Evolutionary conservation across 495 filamentous ascomycete genomes (phyloP).

Genomic region (Aspergillus avenaceus): DNA sequence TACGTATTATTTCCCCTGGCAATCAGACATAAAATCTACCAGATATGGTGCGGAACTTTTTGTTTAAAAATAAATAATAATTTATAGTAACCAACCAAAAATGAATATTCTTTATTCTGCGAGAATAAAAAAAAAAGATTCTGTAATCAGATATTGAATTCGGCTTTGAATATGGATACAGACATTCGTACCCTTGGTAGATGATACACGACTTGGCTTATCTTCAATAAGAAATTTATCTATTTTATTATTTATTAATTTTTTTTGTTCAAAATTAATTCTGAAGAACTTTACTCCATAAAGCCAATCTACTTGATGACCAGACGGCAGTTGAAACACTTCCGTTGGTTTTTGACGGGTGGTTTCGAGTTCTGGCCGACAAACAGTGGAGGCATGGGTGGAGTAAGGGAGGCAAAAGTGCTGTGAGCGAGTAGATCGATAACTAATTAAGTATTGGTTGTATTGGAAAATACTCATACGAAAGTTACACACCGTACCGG

Average conservation of each 20-base stretch:
- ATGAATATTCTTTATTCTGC: too few species aligned
- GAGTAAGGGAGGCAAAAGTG: constrained; percentile 1
- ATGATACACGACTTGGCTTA: too few species aligned
- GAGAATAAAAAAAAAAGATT: too few species aligned
- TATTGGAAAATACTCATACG: not conserved
- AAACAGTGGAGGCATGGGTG: not conserved
- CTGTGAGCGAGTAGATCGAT: constrained; percentile 4
- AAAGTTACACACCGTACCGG: not conserved
- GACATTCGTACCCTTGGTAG: too few species aligned
- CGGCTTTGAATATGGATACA: too few species aligned
- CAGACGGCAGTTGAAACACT: constrained; percentile 10
- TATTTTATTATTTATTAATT: not conserved
- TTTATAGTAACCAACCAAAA: too few species aligned
- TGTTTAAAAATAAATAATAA: too few species aligned
- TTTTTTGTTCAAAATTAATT: not conserved
- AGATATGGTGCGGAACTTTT: too few species aligned
- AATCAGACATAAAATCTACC: too few species aligned
- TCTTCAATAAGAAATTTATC: too few species aligned
- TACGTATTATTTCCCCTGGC: too few species aligned
- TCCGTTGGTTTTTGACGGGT: constrained; percentile 12
- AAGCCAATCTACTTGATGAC: constrained; percentile 2
- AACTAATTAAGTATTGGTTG: not conserved
- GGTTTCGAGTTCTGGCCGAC: constrained; percentile 19
- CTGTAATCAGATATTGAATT: too few species aligned
- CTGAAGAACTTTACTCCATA: not conserved